phyloP scores from a whole-genome alignment of 768 basidiomycete genomes.

The Leccinum variicolor region DNA sequence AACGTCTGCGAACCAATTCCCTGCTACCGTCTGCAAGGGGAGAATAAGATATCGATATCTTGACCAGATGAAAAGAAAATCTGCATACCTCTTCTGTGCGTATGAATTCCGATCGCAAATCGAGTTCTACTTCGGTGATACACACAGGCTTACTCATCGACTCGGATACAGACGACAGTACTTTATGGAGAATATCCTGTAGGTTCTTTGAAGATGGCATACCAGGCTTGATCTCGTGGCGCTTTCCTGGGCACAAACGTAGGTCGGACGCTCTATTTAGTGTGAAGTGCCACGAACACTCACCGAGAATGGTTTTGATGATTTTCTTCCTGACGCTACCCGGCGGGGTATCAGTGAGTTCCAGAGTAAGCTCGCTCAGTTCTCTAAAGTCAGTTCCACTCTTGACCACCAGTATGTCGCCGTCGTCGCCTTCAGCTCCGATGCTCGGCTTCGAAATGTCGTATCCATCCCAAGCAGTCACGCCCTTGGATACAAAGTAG shows the following conservation, averaged over 20 bases:
- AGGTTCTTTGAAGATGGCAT: slow-evolving; percentile 56
- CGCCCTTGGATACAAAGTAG: slow-evolving; percentile 69
- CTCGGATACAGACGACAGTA: slow-evolving; percentile 66
- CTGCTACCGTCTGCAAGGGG: slow-evolving; percentile 52
- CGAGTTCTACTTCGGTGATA: slow-evolving; percentile 61
- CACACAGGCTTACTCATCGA: slow-evolving; percentile 77
- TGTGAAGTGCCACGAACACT: slow-evolving; percentile 1
- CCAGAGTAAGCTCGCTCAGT: slow-evolving; percentile 69
- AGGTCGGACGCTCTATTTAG: background rate
- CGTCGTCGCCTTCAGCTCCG: slow-evolving; percentile 68
- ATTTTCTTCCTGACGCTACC: slow-evolving; percentile 64
- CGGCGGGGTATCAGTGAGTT: slow-evolving; percentile 54
- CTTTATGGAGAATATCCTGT: slow-evolving; percentile 53
- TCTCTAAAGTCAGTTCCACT: slow-evolving; percentile 91
- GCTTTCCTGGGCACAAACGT: slow-evolving; percentile 48
- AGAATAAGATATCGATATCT: background rate
- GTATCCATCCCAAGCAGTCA: slow-evolving; percentile 63
- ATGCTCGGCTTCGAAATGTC: slow-evolving; percentile 49
- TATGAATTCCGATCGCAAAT: slow-evolving; percentile 73
- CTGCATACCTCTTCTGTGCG: slow-evolving; percentile 65
- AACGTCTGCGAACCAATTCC: slow-evolving; percentile 87
- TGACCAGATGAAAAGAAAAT: background rate
- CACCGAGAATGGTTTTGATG: slow-evolving; percentile 61
- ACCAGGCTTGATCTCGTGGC: slow-evolving; percentile 57
- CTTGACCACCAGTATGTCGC: slow-evolving; percentile 73